Base-by-base conservation (phyloP, 176 grass and related monocot genomes). In the Carex kokanica region DNA sequence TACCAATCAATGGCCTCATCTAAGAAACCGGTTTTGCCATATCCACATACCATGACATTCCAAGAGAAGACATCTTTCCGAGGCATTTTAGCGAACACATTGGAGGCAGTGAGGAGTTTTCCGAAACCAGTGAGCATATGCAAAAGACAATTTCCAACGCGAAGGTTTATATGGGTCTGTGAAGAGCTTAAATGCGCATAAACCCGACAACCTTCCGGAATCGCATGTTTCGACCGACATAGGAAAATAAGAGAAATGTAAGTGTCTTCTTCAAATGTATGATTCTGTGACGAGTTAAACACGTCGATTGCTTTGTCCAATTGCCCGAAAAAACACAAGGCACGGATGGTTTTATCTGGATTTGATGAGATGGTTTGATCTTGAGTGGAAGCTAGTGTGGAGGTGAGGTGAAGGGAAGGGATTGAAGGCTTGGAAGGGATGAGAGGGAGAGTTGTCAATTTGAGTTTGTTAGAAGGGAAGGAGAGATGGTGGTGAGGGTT, bases 1-100 rank as follows among this genome's bases (percentile, higher is more conserved):
- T 98, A 95, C 64, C 94, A 82, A 84, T 93, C 95, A 18, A 95
- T 69, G 13, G 95, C 90, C 82, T 98, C 92, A 20, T 91, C 91
- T 36, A 98, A 84, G 61, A 93, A 93, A 23, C 95, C 95, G 1
- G 80, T 59, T 85, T 98, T 91, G 2, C 92, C 95, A 60, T 98
- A 95, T 12, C 92, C 92, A 60, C 90, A 91, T 7, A 95, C 74
- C 89, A 98, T 95, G 45, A 98, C 20, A 74, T 98, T 98, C 95
- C 95, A 98, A 60, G 95, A 94, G 81, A 94, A 98, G 74, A 91
- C 92, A 63, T 94, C 86, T 78, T 89, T 87, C 8, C 91, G 79
- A 0, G 92, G 75, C 92, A 98, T 98, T 84, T 95, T 98, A 32
- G 83, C 90, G 69, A 98, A 98, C 56, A 98, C 92, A 31, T 53